Base-by-base conservation (phyloP, 2,329 filamentous ascomycete genomes). In the Apiospora koreana region DNA sequence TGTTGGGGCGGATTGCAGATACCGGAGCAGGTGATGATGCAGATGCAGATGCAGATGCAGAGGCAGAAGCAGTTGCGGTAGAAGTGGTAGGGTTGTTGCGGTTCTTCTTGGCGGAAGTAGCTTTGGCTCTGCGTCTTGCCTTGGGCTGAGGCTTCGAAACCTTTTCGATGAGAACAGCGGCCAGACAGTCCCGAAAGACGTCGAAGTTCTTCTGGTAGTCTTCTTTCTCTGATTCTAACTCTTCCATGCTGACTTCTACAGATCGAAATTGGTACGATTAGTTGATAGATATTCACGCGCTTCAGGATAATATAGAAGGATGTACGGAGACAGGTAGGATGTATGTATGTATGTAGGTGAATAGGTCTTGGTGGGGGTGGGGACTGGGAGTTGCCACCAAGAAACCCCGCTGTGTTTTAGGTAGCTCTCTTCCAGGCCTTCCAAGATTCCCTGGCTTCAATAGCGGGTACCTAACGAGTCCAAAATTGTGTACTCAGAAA, bases 181-280 rank as follows among this genome's bases (percentile, higher is more conserved):
- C 92, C 72, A 96, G 83, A 77, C 89, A 93, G 76, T 96, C 94
- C 69, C 92, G 86, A 80, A 96, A 94, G 65, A 89, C 83, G 68
- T 90, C 87, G 78, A 89, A 92, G 75, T 93, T 93, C 69, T 72
- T 71, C 43, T 74, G 70, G 28, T 77, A 71, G 41, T 78, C 73
- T 62, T 78, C 73, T 62, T 62, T 28, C 9, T 38, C 54, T 38
- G 54, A 28, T 18, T 62, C 54, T 18, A 16, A 38, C 31, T 62
- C 54, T 1, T 2, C 31, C 4, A 31, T 31, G 31, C 38, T 62
- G 18, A 7, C 54, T 12, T n/a, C 31, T 7, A 62, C 28, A 35
- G 50, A n/a, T 35, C 18, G 28, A 6, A 8, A n/a, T 3, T 8
- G 12, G 41, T 42, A 42, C 2, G 8, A 9, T 42, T 4, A 42